These are phyloP conservation scores for Scopulariopsis brevicaulis DNA, from an alignment of 2,329 filamentous ascomycete species.

Conservation along the genomic window DNA sequence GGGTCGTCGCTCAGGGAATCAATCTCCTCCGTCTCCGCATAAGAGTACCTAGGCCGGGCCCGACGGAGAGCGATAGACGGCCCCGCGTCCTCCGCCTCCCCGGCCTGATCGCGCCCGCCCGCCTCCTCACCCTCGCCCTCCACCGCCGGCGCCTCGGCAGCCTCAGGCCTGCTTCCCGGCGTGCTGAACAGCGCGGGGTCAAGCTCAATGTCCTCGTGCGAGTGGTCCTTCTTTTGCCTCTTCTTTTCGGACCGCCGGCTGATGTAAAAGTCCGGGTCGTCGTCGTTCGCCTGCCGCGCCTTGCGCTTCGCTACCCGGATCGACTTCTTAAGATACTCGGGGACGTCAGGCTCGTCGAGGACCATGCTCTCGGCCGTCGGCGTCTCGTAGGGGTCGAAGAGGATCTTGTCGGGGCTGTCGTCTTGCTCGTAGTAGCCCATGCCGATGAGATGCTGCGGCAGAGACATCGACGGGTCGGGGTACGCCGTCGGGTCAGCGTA, in stretches of 20 bases:
- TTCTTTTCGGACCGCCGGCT: slow-evolving; percentile 11
- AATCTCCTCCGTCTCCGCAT: slow-evolving; percentile 33
- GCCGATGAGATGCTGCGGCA: slow-evolving; percentile 39
- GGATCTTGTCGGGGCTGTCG: slow-evolving; percentile 42
- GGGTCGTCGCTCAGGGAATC: slow-evolving; percentile 29
- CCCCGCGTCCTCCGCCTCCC: slow-evolving; percentile 26
- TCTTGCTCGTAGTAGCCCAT: slow-evolving; percentile 52
- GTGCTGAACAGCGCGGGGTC: slow-evolving; percentile 7
- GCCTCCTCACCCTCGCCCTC: slow-evolving; percentile 12
- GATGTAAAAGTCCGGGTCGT: slow-evolving; percentile 42
- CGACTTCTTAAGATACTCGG: slow-evolving; percentile 44
- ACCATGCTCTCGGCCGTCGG: slow-evolving; percentile 32
- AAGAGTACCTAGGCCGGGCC: slow-evolving; percentile 38
- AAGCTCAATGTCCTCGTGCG: slow-evolving; percentile 8
- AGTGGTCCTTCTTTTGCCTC: slow-evolving; percentile 12
- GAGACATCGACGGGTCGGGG: slow-evolving; percentile 35
- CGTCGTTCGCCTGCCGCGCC: slow-evolving; percentile 33
- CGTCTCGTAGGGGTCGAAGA: slow-evolving; percentile 47
- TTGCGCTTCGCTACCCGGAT: slow-evolving; percentile 41
- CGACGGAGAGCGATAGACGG: slow-evolving; percentile 31
- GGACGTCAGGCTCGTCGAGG: slow-evolving; percentile 31
- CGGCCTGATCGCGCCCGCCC: slow-evolving; percentile 5
- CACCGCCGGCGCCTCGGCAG: background rate
- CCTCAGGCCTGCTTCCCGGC: background rate
- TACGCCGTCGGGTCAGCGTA: slow-evolving; percentile 24